Conservation (phyloP, 345 rosid species). For the Syzygium grande region DNA sequence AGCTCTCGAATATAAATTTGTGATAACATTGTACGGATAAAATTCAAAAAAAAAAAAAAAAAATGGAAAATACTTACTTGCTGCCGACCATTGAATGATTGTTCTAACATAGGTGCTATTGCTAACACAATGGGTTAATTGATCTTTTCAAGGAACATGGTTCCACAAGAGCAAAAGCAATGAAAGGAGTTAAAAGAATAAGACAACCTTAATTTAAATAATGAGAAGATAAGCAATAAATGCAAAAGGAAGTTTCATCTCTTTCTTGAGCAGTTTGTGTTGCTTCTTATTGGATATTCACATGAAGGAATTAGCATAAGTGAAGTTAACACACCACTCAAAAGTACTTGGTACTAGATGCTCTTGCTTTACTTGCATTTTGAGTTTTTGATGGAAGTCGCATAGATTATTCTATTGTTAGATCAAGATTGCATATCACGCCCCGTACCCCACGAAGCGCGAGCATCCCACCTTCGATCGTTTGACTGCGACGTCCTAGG, state of each 20-base stretch:
- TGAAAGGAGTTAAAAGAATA: background rate
- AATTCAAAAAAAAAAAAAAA: rapidly evolving
- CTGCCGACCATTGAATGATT: no score
- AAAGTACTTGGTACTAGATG: background rate
- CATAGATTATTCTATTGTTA: background rate
- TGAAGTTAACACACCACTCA: background rate
- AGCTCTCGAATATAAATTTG: no score
- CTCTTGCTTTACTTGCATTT: background rate
- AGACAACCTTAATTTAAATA: background rate
- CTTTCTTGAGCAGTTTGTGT: background rate
- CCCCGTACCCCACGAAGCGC: no score
- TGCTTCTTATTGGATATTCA: background rate
- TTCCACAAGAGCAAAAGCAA: background rate
- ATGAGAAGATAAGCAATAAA: background rate
- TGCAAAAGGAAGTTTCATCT: background rate
- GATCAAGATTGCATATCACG: background rate
- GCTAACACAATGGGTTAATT: background rate
- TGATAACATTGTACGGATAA: background rate
- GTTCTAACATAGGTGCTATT: background rate
- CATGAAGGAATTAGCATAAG: background rate
- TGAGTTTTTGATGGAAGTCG: background rate
- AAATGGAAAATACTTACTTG: background rate
- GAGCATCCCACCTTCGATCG: no score
- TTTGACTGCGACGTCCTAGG: no score
- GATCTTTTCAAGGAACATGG: background rate